Conservation (phyloP, 805 yeast species). For the Ogataea degrootiae region DNA sequence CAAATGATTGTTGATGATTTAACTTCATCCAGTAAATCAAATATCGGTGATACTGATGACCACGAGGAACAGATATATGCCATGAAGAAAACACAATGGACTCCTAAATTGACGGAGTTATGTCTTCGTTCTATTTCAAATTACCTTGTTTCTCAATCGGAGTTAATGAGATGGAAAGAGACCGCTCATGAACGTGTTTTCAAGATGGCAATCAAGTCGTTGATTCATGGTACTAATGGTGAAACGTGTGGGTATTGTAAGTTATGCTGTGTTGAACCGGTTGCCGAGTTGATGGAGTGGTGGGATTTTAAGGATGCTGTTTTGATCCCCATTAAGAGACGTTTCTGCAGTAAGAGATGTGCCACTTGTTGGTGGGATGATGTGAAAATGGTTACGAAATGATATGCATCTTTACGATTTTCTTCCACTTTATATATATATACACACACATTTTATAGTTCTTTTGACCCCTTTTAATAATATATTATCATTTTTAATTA, state of each 20-base stretch:
- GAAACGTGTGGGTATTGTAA: conserved; percentile 53
- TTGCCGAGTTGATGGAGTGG: conserved; percentile 61
- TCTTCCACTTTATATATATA: not conserved
- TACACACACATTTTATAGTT: not conserved
- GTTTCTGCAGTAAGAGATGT: conserved; percentile 51
- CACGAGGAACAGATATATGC: too few relatives aligned
- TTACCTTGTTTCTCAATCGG: conserved; percentile 51
- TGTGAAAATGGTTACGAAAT: conserved; percentile 4
- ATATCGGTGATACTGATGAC: too few relatives aligned
- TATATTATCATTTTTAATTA: not conserved
- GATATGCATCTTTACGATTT: not conserved
- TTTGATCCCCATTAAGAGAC: conserved; percentile 47
- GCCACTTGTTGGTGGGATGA: conserved; percentile 28
- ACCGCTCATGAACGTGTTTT: conserved; percentile 43
- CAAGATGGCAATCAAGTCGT: conserved; percentile 42
- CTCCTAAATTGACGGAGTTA: conserved; percentile 44
- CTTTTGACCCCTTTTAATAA: too few relatives aligned
- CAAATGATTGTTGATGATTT: not conserved
- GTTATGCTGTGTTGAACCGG: conserved; percentile 45
- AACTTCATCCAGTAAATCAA: too few relatives aligned
- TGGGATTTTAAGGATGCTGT: conserved; percentile 55
- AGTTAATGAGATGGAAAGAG: conserved; percentile 49
- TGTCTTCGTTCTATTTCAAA: conserved; percentile 44
- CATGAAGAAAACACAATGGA: conserved; percentile 25
- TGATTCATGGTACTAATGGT: conserved; percentile 46